Conservation (phyloP, 441 rosid species). For the Melianthus villosus region DNA sequence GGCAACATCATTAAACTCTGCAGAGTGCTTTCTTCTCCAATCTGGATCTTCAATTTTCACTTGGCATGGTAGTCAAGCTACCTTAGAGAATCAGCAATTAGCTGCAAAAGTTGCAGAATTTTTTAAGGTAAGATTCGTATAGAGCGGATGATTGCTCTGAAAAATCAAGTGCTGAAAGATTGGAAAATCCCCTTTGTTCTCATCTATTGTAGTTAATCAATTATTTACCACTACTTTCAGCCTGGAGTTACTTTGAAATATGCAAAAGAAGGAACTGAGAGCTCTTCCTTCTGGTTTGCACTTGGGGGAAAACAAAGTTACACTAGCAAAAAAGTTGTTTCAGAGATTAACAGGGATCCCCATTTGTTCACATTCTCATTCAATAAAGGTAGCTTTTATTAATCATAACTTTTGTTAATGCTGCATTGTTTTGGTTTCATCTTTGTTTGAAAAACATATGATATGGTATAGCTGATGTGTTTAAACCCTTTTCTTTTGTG, state of each 20-base stretch:
- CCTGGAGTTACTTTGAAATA: conserved; percentile 74
- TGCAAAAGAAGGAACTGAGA: conserved; percentile 98
- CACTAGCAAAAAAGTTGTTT: conserved; percentile 50
- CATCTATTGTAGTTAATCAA: too few relatives aligned
- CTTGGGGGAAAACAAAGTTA: conserved; percentile 93
- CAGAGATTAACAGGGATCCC: conserved; percentile 67
- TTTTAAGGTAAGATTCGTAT: conserved; percentile 65
- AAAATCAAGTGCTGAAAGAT: too few relatives aligned
- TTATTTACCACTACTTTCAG: too few relatives aligned
- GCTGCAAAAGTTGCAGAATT: conserved; percentile 72
- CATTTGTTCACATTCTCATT: conserved; percentile 61
- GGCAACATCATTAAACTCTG: conserved; percentile 74
- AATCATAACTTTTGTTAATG: conserved; percentile 7
- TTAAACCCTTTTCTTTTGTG: conserved; percentile 23
- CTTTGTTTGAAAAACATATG: neutral
- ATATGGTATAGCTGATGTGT: too few relatives aligned
- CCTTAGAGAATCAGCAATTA: conserved; percentile 73
- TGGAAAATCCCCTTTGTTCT: too few relatives aligned
- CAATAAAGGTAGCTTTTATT: conserved; percentile 41
- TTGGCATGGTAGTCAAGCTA: conserved; percentile 95
- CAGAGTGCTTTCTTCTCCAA: conserved; percentile 88
- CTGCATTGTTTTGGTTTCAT: conserved; percentile 7
- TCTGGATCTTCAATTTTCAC: conserved; percentile 77
- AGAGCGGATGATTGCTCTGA: too few relatives aligned
- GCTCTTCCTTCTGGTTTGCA: conserved; percentile 86